A percentile compares a stretch with the other conserved stretches of the same genome.
These are phyloP conservation scores for Pinus tabuliformis DNA, from an alignment of 75 land plant genomes.

Conservation along the genomic window DNA sequence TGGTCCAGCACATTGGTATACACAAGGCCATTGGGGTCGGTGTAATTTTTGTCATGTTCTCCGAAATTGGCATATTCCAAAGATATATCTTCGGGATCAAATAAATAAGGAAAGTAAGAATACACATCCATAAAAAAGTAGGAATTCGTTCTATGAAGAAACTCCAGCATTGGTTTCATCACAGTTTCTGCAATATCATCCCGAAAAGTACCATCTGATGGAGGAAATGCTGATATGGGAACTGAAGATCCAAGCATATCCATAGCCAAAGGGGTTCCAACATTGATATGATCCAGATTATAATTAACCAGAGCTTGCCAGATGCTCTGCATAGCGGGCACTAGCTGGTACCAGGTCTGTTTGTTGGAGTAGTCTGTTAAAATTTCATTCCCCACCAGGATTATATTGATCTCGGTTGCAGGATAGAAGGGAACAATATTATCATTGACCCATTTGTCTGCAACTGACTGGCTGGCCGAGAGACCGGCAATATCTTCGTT, in stretches of 20 bases:
- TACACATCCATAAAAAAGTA: slow-evolving; percentile 76
- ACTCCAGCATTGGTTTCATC: slow-evolving; percentile 52
- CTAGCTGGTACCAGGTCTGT: slow-evolving; percentile 48
- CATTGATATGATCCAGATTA: slow-evolving; percentile 41
- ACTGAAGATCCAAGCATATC: slow-evolving; percentile 42
- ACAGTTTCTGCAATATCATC: slow-evolving; percentile 37
- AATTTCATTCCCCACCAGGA: slow-evolving; percentile 85
- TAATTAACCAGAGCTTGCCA: slow-evolving; percentile 22
- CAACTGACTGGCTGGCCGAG: slow-evolving; percentile 28
- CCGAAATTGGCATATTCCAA: slow-evolving; percentile 67
- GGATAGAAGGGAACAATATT: slow-evolving; percentile 65
- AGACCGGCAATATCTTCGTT: slow-evolving; percentile 51
- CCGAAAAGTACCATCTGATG: slow-evolving; percentile 61
- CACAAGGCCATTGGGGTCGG: slow-evolving; percentile 37
- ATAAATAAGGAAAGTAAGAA: slow-evolving; percentile 62
- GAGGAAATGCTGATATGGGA: slow-evolving; percentile 32
- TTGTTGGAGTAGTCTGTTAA: slow-evolving; percentile 30
- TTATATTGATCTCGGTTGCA: slow-evolving; percentile 44
- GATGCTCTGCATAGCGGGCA: slow-evolving; percentile 69
- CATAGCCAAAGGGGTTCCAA: slow-evolving; percentile 68
- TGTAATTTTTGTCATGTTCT: slow-evolving; percentile 17
- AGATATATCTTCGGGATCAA: slow-evolving; percentile 25
- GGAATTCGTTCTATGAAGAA: slow-evolving; percentile 49
- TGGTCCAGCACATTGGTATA: slow-evolving; percentile 71
- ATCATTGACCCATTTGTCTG: slow-evolving; percentile 57